These are phyloP conservation scores for Fagus sylvatica DNA, from an alignment of 306 rosid genomes.

Conservation along the genomic window DNA sequence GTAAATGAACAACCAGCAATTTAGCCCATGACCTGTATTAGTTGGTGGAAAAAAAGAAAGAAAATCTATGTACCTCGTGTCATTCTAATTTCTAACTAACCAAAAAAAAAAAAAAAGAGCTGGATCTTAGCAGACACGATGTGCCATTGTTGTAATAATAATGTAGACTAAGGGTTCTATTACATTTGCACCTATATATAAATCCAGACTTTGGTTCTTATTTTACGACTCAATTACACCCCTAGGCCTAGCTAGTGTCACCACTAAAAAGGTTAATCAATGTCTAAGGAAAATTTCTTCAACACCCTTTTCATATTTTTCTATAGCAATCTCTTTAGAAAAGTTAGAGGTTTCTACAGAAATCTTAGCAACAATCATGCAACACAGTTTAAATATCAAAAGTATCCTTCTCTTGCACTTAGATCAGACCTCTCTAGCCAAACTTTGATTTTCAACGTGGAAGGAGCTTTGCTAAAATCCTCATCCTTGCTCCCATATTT, in stretches of 20 bases:
- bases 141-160: conserved; percentile 42
- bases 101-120: neutral
- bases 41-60: no score
- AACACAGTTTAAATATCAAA: conserved; percentile 35
- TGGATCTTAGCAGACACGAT: neutral
- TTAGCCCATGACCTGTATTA: no score
- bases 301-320: conserved; percentile 53
- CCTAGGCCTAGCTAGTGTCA: neutral
- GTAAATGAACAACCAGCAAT: no score
- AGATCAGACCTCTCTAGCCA: conserved; percentile 41
- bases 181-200: conserved; percentile 21
- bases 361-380: conserved; percentile 36
- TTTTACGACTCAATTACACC: neutral
- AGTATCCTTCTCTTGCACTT: conserved; percentile 40
- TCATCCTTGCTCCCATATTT: conserved; percentile 65
- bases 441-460: conserved; percentile 65
- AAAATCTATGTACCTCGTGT: no score
- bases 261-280: conserved; percentile 11
- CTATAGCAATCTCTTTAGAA: conserved; percentile 51
- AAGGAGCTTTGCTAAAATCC: conserved; percentile 59
- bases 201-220: neutral
- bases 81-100: no score
- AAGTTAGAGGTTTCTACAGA: no score
- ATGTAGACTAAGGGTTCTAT: conserved; percentile 19
- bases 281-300: conserved; percentile 49